Conservation (phyloP, 257 asterid genomes). For the Solanum appendiculatum region DNA sequence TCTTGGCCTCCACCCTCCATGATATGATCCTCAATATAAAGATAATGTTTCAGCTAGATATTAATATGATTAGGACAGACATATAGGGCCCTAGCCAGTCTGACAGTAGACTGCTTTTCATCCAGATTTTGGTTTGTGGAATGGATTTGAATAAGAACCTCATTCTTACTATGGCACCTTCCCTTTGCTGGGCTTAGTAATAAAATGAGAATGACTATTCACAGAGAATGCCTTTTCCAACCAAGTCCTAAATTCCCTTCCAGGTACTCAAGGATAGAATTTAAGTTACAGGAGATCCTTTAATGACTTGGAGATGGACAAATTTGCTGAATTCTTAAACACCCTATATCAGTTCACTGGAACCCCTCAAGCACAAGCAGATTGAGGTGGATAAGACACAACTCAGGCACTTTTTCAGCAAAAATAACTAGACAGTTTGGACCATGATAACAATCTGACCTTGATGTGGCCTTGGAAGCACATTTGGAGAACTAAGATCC, state of each 20-base stretch:
- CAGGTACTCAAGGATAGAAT: neutral
- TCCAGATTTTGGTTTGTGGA: neutral
- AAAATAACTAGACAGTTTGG: too few relatives aligned
- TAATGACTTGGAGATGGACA: too few relatives aligned
- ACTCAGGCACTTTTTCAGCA: too few relatives aligned
- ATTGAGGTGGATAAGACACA: too few relatives aligned
- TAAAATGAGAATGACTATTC: neutral
- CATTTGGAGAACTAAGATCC: too few relatives aligned
- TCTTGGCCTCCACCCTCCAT: neutral
- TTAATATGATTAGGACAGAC: neutral
- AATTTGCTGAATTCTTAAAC: too few relatives aligned
- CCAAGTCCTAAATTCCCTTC: neutral
- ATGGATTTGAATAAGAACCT: neutral
- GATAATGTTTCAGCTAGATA: neutral
- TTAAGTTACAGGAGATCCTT: too few relatives aligned
- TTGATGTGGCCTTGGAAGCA: too few relatives aligned
- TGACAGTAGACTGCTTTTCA: neutral
- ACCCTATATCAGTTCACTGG: too few relatives aligned
- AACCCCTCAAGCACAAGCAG: too few relatives aligned
- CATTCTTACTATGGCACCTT: neutral
- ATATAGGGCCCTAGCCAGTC: neutral
- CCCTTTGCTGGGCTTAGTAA: neutral
- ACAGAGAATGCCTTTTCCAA: neutral
- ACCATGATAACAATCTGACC: too few relatives aligned
- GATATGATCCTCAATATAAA: neutral